These are phyloP conservation scores for Coemansia sp. DNA, from an alignment of 192 early-diverging fungal species.

Conservation along the genomic window DNA sequence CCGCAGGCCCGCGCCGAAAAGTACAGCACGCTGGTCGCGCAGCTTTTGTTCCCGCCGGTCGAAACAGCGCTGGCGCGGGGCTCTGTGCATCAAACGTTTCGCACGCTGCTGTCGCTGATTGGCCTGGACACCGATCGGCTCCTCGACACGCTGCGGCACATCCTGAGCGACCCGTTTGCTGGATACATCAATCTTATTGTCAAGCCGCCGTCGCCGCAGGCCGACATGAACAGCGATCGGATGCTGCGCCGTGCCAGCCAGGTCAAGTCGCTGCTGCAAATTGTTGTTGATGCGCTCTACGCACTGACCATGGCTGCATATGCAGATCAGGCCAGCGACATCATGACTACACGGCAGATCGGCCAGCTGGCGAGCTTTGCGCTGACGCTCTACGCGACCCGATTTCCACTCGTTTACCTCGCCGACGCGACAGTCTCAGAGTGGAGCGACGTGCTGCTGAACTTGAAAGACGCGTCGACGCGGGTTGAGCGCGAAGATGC, in stretches of 20 bases:
- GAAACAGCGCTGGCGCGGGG: conserved; percentile 4
- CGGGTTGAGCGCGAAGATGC: conserved; percentile 41
- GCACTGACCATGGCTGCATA: conserved; percentile 10
- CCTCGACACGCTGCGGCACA: conserved; percentile 26
- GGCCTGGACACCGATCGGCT: conserved; percentile 26
- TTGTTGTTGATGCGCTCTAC: conserved; percentile 39
- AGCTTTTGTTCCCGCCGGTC: conserved; percentile 33
- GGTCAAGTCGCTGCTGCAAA: conserved; percentile 46
- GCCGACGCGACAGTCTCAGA: conserved; percentile 21
- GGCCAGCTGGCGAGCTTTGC: conserved; percentile 44
- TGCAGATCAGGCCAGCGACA: not conserved
- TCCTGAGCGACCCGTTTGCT: conserved; percentile 36
- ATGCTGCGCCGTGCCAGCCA: conserved; percentile 44
- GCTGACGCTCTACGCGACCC: conserved; percentile 37
- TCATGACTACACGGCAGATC: conserved; percentile 24
- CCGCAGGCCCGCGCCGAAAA: conserved; percentile 37
- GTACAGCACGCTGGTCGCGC: conserved; percentile 29
- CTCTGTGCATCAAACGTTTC: conserved; percentile 6
- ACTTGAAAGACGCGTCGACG: conserved; percentile 31
- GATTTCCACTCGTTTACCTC: conserved; percentile 45
- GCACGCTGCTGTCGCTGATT: conserved; percentile 26
- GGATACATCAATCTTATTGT: conserved; percentile 45
- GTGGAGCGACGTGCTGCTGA: conserved; percentile 31
- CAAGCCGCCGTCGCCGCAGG: conserved; percentile 8
- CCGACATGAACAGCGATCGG: conserved; percentile 18